Evolutionary conservation across 169 alveolate species (phyloP), one percentile per base, ranked within the genome.

Genomic region (Babesia sp.): DNA sequence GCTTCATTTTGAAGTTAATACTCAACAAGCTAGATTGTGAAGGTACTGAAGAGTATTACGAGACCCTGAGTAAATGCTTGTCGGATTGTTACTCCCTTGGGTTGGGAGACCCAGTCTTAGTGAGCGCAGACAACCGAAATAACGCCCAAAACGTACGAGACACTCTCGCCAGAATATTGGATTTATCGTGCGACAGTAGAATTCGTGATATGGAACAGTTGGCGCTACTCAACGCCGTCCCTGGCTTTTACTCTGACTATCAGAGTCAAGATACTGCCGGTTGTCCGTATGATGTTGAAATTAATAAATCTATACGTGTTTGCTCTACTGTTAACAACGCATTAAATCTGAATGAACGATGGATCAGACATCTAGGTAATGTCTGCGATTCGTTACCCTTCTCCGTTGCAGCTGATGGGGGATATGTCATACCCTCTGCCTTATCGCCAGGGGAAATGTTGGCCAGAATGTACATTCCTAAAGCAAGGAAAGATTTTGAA

Each of bases 81-180:
- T 44, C 84, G 24, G 88, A 80, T 33, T 80, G 84, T 31, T 60
- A 80, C 53, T 34, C 67, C 6, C 83, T 80, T n/a, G 63, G 67
- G 3, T 16, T 80, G 63, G 88, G 88, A 14, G 88, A 80, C n/a
- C 88, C 88, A 12, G 36, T 80, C 20, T 55, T 71, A 33, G 79
- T 80, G 28, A 71, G 88, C 50, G 74, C 86, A n/a, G 72, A 31
- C 2, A 37, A 37, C n/a, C 54, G 54, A 16, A n/a, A 28, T 18
- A 71, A 84, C 34, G 74, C 74, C 16, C 60, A 72, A 22, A 22
- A 24, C 36, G 48, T 78, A 1, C 71, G 66, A 3, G 66, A 58
- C 6, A 39, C 68, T 2, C 67, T 78, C 18, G 39, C 53, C 20
- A 29, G 20, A 4, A 55, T 16, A 29, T 48, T 78, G 31, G 48